Percentiles rank a stretch among this genome's conserved stretches.
These are phyloP conservation scores for Aspergillus quadricinctus DNA, from an alignment of 2,329 filamentous ascomycete species.

Conservation along the genomic window DNA sequence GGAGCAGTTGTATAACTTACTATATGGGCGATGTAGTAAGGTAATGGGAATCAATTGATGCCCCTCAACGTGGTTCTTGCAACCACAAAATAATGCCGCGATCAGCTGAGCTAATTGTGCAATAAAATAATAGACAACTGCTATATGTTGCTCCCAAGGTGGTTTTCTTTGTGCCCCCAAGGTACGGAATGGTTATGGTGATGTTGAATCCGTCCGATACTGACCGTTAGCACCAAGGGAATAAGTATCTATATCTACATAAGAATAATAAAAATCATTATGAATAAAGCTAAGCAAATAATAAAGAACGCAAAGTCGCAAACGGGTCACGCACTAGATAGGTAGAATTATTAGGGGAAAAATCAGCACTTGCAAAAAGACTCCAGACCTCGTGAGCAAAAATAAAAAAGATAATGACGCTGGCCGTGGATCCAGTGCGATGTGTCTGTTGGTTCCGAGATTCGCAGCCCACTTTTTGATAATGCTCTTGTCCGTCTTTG, in stretches of 20 bases:
- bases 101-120: slow-evolving; percentile 19
- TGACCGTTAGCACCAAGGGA: too few species aligned
- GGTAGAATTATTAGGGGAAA: background rate
- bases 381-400: background rate
- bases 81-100: slow-evolving; percentile 18
- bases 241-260: too few species aligned
- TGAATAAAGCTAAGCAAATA: background rate
- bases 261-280: background rate
- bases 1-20: background rate
- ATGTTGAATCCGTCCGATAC: background rate
- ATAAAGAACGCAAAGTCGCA: background rate
- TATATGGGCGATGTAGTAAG: background rate
- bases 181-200: slow-evolving; percentile 12
- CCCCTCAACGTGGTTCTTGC: background rate
- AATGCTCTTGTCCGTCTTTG: background rate
- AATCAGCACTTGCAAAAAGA: background rate
- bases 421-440: slow-evolving; percentile 8
- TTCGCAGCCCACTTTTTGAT: slow-evolving; percentile 6
- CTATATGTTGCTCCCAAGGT: background rate
- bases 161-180: slow-evolving; percentile 3
- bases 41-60: background rate
- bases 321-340: background rate
- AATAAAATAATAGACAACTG: slow-evolving; percentile 4
- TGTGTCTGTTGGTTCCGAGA: slow-evolving; percentile 19
- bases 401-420: slow-evolving; percentile 5